Conservation (phyloP, 2,329 filamentous ascomycete species). For the Fusarium algeriense region DNA sequence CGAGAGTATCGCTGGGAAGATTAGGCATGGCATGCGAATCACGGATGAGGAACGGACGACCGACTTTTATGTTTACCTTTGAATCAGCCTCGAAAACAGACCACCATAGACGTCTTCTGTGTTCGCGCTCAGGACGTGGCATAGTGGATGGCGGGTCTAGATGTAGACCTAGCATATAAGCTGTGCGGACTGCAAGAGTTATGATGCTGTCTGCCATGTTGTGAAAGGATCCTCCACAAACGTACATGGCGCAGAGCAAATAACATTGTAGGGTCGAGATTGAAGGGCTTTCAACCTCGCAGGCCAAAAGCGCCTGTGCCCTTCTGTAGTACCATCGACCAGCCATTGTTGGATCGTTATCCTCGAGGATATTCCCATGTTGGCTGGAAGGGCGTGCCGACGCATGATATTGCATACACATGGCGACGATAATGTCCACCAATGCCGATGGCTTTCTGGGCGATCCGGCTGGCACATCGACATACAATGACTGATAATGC, state of each 20-base stretch:
- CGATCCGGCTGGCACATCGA: slow-evolving; percentile 5
- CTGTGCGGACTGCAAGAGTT: slow-evolving; percentile 16
- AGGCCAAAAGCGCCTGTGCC: slow-evolving; percentile 14
- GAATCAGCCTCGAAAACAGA: slow-evolving; percentile 18
- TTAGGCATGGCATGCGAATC: neutral
- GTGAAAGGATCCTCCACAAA: slow-evolving; percentile 14
- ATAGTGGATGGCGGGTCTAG: neutral
- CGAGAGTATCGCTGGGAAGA: neutral
- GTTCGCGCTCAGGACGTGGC: neutral
- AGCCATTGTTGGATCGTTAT: slow-evolving; percentile 13
- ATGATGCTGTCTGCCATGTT: slow-evolving; percentile 18
- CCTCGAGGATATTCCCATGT: slow-evolving; percentile 4
- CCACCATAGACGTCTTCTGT: slow-evolving; percentile 15
- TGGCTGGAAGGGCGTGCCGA: neutral
- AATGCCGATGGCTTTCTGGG: slow-evolving; percentile 4
- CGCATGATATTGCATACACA: slow-evolving; percentile 21
- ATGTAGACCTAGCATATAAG: slow-evolving; percentile 18
- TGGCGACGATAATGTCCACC: slow-evolving; percentile 17
- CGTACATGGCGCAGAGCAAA: slow-evolving; percentile 2
- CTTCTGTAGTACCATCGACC: slow-evolving; percentile 23
- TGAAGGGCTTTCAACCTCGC: slow-evolving; percentile 15
- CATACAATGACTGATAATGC: neutral
- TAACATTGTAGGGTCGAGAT: slow-evolving; percentile 16
- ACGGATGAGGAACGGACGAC: slow-evolving; percentile 10
- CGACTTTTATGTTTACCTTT: slow-evolving; percentile 13